phyloP scores from a whole-genome alignment of 139 green algal species.

The Ettlia oleoabundans region DNA sequence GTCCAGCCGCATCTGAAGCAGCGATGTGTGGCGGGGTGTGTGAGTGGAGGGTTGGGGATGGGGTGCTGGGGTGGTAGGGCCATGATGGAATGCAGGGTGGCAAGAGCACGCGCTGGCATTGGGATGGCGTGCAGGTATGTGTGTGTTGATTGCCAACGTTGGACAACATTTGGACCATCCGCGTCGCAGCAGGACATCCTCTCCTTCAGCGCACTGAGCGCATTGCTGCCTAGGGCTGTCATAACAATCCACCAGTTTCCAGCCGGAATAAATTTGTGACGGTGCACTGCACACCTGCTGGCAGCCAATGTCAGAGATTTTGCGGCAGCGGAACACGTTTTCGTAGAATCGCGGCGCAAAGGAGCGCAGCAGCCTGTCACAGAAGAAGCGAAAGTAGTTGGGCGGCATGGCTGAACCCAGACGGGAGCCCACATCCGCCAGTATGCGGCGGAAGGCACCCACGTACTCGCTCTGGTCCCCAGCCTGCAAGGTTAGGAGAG shows the following conservation, averaged over 20 bases:
- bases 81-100: too few relatives aligned
- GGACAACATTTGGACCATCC: too few relatives aligned
- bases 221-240: too few relatives aligned
- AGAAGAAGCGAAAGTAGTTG: conserved; percentile 92
- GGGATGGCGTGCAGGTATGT: too few relatives aligned
- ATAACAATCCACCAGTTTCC: background rate
- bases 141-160: too few relatives aligned
- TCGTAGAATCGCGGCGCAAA: conserved; percentile 87
- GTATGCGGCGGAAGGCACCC: conserved; percentile 55
- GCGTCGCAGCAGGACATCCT: too few relatives aligned
- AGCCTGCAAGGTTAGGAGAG: conserved; percentile 46
- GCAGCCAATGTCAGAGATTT: conserved; percentile 58
- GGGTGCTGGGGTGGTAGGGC: too few relatives aligned
- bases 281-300: conserved; percentile 36
- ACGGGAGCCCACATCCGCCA: conserved; percentile 63
- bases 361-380: conserved; percentile 90
- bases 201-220: too few relatives aligned
- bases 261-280: background rate
- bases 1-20: conserved; percentile 80
- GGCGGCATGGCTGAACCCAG: conserved; percentile 71
- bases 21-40: background rate
- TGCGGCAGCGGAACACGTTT: conserved; percentile 63
- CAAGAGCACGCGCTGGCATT: too few relatives aligned
- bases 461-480: conserved; percentile 93
- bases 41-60: background rate